These are phyloP conservation scores for Knoxia roxburghii DNA, from an alignment of 257 asterid genomes.

Conservation along the genomic window DNA sequence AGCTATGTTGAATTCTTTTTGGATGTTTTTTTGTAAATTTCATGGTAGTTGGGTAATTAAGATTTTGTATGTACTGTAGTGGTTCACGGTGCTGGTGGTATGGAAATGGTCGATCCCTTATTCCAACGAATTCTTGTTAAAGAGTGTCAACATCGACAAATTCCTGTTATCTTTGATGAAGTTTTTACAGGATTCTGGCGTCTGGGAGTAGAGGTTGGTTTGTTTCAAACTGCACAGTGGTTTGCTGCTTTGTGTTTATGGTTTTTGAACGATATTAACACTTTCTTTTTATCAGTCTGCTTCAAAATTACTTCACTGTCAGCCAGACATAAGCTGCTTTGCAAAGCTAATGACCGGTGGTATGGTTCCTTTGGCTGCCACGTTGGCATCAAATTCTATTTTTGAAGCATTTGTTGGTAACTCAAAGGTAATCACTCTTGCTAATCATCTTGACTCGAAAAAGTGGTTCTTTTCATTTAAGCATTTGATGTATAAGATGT, in stretches of 20 bases:
- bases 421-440: constrained; percentile 55
- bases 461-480: neutral
- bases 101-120: constrained; percentile 92
- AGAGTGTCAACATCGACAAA: constrained; percentile 66
- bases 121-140: constrained; percentile 81
- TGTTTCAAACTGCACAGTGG: neutral
- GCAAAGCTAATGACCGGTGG: constrained; percentile 99
- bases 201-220: constrained; percentile 83
- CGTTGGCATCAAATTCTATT: constrained; percentile 74
- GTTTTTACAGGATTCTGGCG: constrained; percentile 99
- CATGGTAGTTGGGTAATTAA: neutral
- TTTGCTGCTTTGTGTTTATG: constrained; percentile 6
- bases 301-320: constrained; percentile 71
- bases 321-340: constrained; percentile 91
- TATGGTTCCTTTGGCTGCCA: constrained; percentile 82
- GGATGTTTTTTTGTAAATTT: too few relatives aligned
- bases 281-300: constrained; percentile 60
- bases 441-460: constrained; percentile 7
- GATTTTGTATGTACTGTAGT: constrained; percentile 37
- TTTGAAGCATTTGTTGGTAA: constrained; percentile 84
- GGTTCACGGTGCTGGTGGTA: constrained; percentile 93
- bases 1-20: too few relatives aligned
- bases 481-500: neutral
- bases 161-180: constrained; percentile 94
- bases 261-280: constrained; percentile 13